Evolutionary conservation across 495 filamentous ascomycete genomes (phyloP).

Genomic region (Penicillium turbatum): DNA sequence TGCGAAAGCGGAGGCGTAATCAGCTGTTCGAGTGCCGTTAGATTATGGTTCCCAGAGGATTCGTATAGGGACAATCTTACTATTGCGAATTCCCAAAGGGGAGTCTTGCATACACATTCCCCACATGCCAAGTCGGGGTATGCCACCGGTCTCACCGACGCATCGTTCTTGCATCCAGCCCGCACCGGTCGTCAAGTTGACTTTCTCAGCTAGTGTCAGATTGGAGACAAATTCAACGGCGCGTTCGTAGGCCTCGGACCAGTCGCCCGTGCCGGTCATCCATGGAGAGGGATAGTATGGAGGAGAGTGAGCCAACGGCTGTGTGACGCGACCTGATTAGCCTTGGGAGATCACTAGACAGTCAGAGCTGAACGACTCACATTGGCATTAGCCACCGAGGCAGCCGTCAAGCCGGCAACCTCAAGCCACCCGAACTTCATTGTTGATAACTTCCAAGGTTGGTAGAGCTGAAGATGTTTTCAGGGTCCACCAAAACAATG

Average conservation of each 20-base stretch:
- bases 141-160: constrained; percentile 63
- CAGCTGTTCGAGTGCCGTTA: constrained; percentile 39
- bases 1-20: constrained; percentile 76
- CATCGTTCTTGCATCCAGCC: constrained; percentile 78
- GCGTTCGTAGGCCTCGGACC: constrained; percentile 73
- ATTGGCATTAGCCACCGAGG: constrained; percentile 37
- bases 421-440: constrained; percentile 44
- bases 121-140: constrained; percentile 67
- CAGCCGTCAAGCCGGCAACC: constrained; percentile 31
- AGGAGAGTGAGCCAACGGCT: constrained; percentile 45
- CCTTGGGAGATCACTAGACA: background rate
- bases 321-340: constrained; percentile 4
- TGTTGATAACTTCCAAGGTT: no score
- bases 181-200: constrained; percentile 85
- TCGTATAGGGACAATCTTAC: constrained; percentile 34
- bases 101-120: constrained; percentile 85
- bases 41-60: background rate
- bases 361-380: constrained; percentile 13
- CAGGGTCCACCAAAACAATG: background rate
- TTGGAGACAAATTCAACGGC: constrained; percentile 76
- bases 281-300: constrained; percentile 85
- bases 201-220: constrained; percentile 83
- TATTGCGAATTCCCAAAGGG: constrained; percentile 72
- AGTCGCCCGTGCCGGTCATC: constrained; percentile 63
- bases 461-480: background rate